These are phyloP conservation scores for Dimargaris cristalligena DNA, from an alignment of 192 early-diverging fungal genomes.

Conservation along the genomic window DNA sequence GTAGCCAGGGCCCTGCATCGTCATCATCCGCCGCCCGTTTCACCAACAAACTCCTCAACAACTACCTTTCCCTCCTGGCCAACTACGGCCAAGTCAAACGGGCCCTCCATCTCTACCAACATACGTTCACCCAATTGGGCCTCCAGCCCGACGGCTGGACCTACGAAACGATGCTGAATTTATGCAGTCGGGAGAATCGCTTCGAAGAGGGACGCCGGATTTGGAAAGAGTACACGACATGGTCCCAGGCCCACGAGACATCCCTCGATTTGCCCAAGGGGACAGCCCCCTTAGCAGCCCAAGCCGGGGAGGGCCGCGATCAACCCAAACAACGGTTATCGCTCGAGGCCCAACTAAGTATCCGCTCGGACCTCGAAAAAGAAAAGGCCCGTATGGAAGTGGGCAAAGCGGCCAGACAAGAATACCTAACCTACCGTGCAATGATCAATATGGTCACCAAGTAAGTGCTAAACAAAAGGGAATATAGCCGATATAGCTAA, in stretches of 20 bases:
- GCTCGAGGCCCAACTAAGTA: conserved; percentile 17
- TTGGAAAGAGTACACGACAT: conserved; percentile 48
- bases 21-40: conserved; percentile 22
- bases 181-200: conserved; percentile 42
- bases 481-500: too few relatives aligned
- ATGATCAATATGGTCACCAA: not conserved
- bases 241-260: conserved; percentile 24
- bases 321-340: not conserved
- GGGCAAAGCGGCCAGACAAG: conserved; percentile 34
- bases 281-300: too few relatives aligned
- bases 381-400: conserved; percentile 20
- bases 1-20: conserved; percentile 20
- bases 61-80: conserved; percentile 38
- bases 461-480: too few relatives aligned
- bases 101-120: conserved; percentile 28
- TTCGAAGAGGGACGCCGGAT: conserved; percentile 41
- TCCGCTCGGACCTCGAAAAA: conserved; percentile 20
- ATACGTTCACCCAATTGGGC: conserved; percentile 29
- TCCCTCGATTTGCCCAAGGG: conserved; percentile 15
- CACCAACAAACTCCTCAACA: conserved; percentile 35
- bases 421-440: conserved; percentile 24
- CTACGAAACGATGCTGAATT: conserved; percentile 33
- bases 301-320: conserved; percentile 15
- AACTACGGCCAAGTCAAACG: conserved; percentile 31
- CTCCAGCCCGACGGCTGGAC: conserved; percentile 42